phyloP scores from a whole-genome alignment of 352 stramenopile genomes.

The Pythium periplocum region DNA sequence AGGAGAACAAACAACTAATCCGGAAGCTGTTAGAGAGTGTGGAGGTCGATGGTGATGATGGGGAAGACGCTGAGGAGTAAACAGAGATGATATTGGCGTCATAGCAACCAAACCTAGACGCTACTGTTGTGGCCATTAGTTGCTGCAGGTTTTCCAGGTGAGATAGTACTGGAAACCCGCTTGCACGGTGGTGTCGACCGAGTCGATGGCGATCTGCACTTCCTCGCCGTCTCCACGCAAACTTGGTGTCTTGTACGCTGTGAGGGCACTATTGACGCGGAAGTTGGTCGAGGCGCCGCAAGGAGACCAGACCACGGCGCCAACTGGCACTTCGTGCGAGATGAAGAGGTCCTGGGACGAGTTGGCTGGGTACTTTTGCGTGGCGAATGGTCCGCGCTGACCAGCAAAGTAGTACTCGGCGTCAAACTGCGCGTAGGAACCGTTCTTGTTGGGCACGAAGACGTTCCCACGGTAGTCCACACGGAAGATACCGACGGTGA shows the following conservation, averaged over 20 bases:
- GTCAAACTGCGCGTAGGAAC: constrained; percentile 36
- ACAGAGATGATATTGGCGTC: not conserved
- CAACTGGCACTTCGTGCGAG: constrained; percentile 34
- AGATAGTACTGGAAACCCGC: constrained; percentile 45
- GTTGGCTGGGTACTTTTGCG: constrained; percentile 25
- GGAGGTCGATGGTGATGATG: not conserved
- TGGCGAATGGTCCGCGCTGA: constrained; percentile 24
- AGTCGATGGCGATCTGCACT: constrained; percentile 46
- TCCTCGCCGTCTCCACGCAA: constrained; percentile 17
- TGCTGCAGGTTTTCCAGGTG: constrained; percentile 20
- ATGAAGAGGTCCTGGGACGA: constrained; percentile 39
- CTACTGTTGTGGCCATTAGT: not conserved
- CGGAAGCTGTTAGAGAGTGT: constrained; percentile 4
- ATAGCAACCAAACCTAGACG: too few relatives aligned
- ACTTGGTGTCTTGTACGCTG: constrained; percentile 23
- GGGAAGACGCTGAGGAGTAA: constrained; percentile 1
- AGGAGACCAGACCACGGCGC: constrained; percentile 43
- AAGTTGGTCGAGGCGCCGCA: constrained; percentile 46
- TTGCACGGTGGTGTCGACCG: constrained; percentile 42
- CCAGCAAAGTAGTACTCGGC: constrained; percentile 60
- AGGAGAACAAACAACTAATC: constrained; percentile 12
- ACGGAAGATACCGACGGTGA: constrained; percentile 23
- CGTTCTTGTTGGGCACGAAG: constrained; percentile 24
- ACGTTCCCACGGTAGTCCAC: constrained; percentile 33
- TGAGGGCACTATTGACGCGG: constrained; percentile 45